phyloP scores from a whole-genome alignment of 169 alveolate genomes.

The Plasmodium gallinaceum region DNA sequence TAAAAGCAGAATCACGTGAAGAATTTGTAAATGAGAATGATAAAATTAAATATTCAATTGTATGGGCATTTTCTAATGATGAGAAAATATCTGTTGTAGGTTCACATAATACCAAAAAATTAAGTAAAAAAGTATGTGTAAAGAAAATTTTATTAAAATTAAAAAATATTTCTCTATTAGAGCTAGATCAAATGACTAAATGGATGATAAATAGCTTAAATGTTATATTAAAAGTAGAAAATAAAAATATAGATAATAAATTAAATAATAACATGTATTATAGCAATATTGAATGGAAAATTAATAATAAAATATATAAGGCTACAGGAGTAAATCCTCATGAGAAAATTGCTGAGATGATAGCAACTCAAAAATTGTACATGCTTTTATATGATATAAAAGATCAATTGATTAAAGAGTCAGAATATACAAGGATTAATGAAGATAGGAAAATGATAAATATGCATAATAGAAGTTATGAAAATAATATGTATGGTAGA shows the following conservation, averaged over 20 bases:
- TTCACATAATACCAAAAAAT: conserved; percentile 58
- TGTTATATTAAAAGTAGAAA: conserved; percentile 65
- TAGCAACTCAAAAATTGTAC: conserved; percentile 67
- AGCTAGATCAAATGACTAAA: conserved; percentile 76
- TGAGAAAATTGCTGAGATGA: conserved; percentile 67
- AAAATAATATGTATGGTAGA: conserved; percentile 12
- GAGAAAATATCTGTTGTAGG: conserved; percentile 61
- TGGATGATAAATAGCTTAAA: conserved; percentile 75
- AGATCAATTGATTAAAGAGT: conserved; percentile 60
- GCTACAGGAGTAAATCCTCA: conserved; percentile 44
- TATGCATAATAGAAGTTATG: not conserved
- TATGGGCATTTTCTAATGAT: conserved; percentile 69
- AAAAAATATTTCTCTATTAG: conserved; percentile 72
- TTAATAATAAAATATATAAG: conserved; percentile 69
- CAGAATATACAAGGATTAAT: conserved; percentile 12
- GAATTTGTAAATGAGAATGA: conserved; percentile 72
- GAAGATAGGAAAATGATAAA: conserved; percentile 23
- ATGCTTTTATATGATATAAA: conserved; percentile 51
- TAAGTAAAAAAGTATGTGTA: conserved; percentile 76
- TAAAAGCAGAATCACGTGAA: conserved; percentile 71
- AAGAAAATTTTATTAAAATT: conserved; percentile 66
- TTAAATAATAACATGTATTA: conserved; percentile 45
- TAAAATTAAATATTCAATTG: conserved; percentile 54
- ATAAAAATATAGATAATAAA: conserved; percentile 53
- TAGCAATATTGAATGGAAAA: conserved; percentile 68